Evolutionary conservation across 768 basidiomycete genomes (phyloP).

Genomic region (Gloeostereum incarnatum): DNA sequence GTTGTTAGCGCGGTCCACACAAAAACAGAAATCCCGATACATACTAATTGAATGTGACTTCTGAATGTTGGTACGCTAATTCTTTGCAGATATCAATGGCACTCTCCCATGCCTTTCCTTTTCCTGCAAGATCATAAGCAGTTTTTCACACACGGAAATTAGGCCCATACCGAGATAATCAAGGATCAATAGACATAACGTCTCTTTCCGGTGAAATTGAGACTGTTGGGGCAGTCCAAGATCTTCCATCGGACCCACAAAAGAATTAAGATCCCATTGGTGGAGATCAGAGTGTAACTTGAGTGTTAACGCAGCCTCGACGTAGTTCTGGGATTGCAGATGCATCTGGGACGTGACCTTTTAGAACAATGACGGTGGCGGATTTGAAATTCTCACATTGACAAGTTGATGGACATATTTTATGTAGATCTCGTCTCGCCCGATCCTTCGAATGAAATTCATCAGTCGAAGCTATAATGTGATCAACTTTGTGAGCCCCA

Average conservation of each 20-base stretch:
- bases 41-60: slow-evolving; percentile 87
- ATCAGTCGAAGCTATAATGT: slow-evolving; percentile 64
- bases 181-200: slow-evolving; percentile 83
- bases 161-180: slow-evolving; percentile 71
- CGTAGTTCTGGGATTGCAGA: slow-evolving; percentile 81
- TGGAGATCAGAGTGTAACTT: slow-evolving; percentile 92
- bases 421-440: slow-evolving; percentile 89
- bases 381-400: slow-evolving; percentile 44
- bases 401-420: slow-evolving; percentile 95
- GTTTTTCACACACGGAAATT: slow-evolving; percentile 1
- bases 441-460: slow-evolving; percentile 90
- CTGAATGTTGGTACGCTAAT: slow-evolving; percentile 78
- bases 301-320: slow-evolving; percentile 88
- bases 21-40: slow-evolving; percentile 14
- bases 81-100: slow-evolving; percentile 93
- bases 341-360: slow-evolving; percentile 54
- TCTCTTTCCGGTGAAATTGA: slow-evolving; percentile 91
- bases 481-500: slow-evolving; percentile 6
- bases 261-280: slow-evolving; percentile 78
- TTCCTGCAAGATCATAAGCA: slow-evolving; percentile 37
- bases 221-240: slow-evolving; percentile 87
- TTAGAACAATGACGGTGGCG: slow-evolving; percentile 10
- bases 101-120: slow-evolving; percentile 96
- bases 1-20: slow-evolving; percentile 6
- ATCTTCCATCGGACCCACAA: slow-evolving; percentile 83